Conservation (phyloP, 2,329 filamentous ascomycete genomes). For the Aspergillus pseudoglaucus region DNA sequence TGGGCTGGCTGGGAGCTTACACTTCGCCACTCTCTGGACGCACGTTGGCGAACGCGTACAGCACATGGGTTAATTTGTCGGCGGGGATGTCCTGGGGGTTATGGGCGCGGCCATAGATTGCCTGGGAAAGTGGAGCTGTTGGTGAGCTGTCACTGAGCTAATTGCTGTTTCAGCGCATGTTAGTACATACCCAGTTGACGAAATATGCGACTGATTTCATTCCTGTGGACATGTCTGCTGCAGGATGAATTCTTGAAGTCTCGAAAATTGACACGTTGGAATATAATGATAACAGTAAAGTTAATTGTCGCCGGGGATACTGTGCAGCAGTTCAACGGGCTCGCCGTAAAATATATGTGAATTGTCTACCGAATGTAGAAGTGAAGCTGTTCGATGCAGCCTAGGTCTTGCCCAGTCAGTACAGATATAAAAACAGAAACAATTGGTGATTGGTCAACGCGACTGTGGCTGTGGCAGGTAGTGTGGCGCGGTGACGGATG, state of each 20-base stretch:
- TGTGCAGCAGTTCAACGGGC: too few relatives aligned
- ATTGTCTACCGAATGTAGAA: not conserved
- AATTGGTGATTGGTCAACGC: not conserved
- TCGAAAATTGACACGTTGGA: not conserved
- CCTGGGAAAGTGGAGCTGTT: conserved; percentile 39
- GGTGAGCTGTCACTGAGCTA: not conserved
- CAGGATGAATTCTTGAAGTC: not conserved
- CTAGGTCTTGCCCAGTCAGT: not conserved
- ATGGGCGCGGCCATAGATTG: conserved; percentile 78
- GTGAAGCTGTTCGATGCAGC: not conserved
- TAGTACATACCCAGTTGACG: conserved; percentile 38
- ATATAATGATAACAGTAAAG: not conserved
- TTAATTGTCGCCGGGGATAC: too few relatives aligned
- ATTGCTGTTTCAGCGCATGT: not conserved
- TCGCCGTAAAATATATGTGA: not conserved
- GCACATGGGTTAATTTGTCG: conserved; percentile 74
- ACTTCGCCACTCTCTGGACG: conserved; percentile 72
- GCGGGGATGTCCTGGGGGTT: conserved; percentile 73
- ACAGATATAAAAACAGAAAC: not conserved
- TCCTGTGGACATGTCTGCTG: conserved; percentile 7
- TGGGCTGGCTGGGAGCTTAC: conserved; percentile 32
- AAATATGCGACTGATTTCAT: conserved; percentile 37
- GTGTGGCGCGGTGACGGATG: not conserved
- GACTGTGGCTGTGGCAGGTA: not conserved
- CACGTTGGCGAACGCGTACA: conserved; percentile 87